phyloP scores from a whole-genome alignment of 306 rosid species.

The Begonia loranthoides region DNA sequence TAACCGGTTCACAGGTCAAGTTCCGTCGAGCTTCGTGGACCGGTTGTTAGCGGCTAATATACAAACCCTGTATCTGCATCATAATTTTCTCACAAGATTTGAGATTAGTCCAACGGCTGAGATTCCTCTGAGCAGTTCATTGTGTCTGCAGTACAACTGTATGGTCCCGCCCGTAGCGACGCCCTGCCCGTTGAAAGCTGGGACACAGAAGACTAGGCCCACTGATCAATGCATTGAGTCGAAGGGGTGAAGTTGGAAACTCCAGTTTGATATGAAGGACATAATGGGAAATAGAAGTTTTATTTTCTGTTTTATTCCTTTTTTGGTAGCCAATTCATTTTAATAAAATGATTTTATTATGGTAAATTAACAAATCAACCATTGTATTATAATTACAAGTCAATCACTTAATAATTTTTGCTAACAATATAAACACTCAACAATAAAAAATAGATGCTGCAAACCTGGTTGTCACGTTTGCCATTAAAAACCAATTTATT shows the following conservation, averaged over 20 bases:
- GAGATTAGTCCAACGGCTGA: slow-evolving; percentile 87
- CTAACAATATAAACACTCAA: too few species aligned
- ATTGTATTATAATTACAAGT: too few species aligned
- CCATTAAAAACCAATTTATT: too few species aligned
- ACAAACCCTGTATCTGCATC: slow-evolving; percentile 71
- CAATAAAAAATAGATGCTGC: too few species aligned
- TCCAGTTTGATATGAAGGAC: neutral
- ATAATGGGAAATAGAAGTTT: slow-evolving; percentile 1
- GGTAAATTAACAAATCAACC: too few species aligned
- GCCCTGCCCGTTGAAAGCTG: slow-evolving; percentile 74
- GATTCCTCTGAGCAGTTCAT: slow-evolving; percentile 71
- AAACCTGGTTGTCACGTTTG: too few species aligned
- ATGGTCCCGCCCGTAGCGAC: slow-evolving; percentile 88
- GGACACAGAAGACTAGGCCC: slow-evolving; percentile 63
- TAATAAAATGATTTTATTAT: too few species aligned
- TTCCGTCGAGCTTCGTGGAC: slow-evolving; percentile 65
- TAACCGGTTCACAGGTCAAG: slow-evolving; percentile 80
- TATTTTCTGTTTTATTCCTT: too few species aligned
- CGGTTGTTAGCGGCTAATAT: slow-evolving; percentile 58
- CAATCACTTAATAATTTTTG: too few species aligned
- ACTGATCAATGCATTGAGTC: slow-evolving; percentile 62
- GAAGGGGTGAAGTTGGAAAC: slow-evolving; percentile 35
- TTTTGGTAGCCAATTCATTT: too few species aligned
- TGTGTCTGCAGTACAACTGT: slow-evolving; percentile 94
- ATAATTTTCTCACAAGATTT: slow-evolving; percentile 72